Evolutionary conservation across 257 asterid genomes (phyloP).

Genomic region (Handroanthus guayacan): DNA sequence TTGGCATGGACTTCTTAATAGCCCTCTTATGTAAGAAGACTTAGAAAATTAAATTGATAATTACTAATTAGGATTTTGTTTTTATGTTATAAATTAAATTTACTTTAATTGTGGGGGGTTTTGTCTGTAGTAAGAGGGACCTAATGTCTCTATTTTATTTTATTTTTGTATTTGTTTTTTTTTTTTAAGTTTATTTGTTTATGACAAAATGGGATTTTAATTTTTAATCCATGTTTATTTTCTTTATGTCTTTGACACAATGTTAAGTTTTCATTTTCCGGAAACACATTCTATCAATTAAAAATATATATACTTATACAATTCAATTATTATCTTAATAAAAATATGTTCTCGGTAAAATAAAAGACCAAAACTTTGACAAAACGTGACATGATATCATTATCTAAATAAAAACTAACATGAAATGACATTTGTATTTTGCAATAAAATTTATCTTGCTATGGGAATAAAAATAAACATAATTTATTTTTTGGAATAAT

Average conservation of each 20-base stretch:
- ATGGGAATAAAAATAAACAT: no score
- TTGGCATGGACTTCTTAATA: slow-evolving; percentile 81
- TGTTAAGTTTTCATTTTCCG: no score
- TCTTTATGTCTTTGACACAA: neutral
- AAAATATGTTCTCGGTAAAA: no score
- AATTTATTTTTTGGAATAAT: no score
- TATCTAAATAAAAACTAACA: no score
- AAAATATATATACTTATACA: no score
- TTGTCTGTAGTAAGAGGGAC: slow-evolving; percentile 35
- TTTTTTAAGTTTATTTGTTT: slow-evolving; percentile 32
- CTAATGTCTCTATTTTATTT: slow-evolving; percentile 34
- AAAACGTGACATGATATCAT: no score
- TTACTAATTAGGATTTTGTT: slow-evolving; percentile 38
- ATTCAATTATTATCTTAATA: no score
- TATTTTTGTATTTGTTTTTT: slow-evolving; percentile 9
- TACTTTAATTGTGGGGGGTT: slow-evolving; percentile 34
- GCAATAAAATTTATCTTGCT: no score
- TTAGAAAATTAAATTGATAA: neutral
- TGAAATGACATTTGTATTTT: no score
- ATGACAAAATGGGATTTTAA: slow-evolving; percentile 37
- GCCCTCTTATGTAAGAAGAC: slow-evolving; percentile 63
- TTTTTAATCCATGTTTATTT: slow-evolving; percentile 10
- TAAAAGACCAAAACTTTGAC: no score
- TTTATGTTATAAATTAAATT: slow-evolving; percentile 15
- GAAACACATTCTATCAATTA: no score